Conservation (phyloP, 257 asterid species). For the Paraleonurus japonicus region DNA sequence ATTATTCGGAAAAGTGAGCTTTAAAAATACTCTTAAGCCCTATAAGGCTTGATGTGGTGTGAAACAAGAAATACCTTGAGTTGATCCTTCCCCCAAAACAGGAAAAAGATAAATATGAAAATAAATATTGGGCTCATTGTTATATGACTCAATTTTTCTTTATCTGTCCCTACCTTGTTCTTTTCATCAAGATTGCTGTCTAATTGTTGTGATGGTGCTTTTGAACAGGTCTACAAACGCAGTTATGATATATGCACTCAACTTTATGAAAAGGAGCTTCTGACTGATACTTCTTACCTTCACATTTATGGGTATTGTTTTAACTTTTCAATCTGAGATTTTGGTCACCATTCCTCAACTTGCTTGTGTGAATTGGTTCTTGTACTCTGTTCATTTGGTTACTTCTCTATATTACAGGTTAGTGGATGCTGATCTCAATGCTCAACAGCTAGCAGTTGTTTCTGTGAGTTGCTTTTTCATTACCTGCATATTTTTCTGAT, state of each 20-base stretch:
- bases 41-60: not conserved
- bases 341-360: not conserved
- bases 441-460: constrained; percentile 94
- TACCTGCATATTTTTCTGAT: not conserved
- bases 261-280: constrained; percentile 90
- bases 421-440: constrained; percentile 69
- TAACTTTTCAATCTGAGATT: constrained; percentile 17
- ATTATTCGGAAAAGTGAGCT: not conserved
- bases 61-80: constrained; percentile 9
- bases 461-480: constrained; percentile 60
- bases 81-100: not conserved
- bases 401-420: constrained; percentile 49
- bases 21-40: not conserved
- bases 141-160: not conserved
- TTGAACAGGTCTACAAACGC: constrained; percentile 84
- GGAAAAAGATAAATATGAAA: not conserved
- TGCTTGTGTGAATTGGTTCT: not conserved
- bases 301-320: constrained; percentile 75
- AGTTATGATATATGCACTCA: constrained; percentile 84
- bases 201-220: constrained; percentile 5
- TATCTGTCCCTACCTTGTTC: not conserved
- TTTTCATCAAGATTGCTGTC: constrained; percentile 16
- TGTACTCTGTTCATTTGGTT: constrained; percentile 22
- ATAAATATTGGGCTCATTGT: not conserved
- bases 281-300: constrained; percentile 81